These are phyloP conservation scores for Exophiala calicioides DNA, from an alignment of 2,329 filamentous ascomycete genomes.

Conservation along the genomic window DNA sequence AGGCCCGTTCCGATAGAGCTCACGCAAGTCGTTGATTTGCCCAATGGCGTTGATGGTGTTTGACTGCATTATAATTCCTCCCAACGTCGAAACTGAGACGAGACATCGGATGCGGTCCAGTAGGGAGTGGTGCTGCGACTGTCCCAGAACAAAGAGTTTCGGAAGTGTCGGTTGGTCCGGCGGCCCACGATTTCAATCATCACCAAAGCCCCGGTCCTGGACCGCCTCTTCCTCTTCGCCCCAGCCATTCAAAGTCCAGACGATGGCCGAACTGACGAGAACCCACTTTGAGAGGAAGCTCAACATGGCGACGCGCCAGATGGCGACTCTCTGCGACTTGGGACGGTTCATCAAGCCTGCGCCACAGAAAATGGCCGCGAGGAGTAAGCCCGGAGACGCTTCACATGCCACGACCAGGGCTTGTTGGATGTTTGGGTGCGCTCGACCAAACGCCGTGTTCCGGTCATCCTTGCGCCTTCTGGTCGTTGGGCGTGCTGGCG, in stretches of 20 bases:
- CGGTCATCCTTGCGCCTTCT: not conserved
- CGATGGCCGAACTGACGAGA: slow-evolving; percentile 23
- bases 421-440: slow-evolving; percentile 18
- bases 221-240: slow-evolving; percentile 10
- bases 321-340: slow-evolving; percentile 15
- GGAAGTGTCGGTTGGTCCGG: no score
- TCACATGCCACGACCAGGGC: slow-evolving; percentile 15
- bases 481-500: slow-evolving; percentile 1
- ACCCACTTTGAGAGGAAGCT: slow-evolving; percentile 24
- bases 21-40: no score
- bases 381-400: slow-evolving; percentile 16
- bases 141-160: no score
- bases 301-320: slow-evolving; percentile 21
- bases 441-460: slow-evolving; percentile 20
- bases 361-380: slow-evolving; percentile 14
- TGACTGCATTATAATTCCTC: no score
- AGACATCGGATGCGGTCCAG: no score
- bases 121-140: no score
- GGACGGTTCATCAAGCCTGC: slow-evolving; percentile 22
- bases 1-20: no score
- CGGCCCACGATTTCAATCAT: no score
- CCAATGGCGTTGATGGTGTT: no score
- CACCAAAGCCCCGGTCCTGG: no score
- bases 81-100: no score
- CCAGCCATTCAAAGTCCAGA: slow-evolving; percentile 25